These are phyloP conservation scores for Penicillium psychrofluorescens DNA, from an alignment of 495 filamentous ascomycete species.

Conservation along the genomic window DNA sequence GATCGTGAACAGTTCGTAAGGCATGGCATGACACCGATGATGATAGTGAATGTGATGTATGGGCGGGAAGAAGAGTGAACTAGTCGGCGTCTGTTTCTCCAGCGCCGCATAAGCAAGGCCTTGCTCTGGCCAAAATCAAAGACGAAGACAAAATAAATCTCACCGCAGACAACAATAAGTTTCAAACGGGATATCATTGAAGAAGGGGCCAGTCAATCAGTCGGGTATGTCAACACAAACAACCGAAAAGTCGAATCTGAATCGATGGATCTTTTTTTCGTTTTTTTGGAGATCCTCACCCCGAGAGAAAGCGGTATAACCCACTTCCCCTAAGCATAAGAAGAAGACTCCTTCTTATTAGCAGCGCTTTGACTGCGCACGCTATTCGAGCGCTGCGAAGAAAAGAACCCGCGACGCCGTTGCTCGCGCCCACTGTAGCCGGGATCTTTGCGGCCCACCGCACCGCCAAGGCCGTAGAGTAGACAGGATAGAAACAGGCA, in stretches of 20 bases:
- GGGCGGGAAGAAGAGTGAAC: no score
- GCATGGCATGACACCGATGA: not conserved
- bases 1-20: slow-evolving; percentile 21
- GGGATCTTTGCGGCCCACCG: slow-evolving; percentile 25
- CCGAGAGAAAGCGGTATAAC: not conserved
- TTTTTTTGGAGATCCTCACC: not conserved
- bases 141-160: not conserved
- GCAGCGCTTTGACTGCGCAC: slow-evolving; percentile 25
- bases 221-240: no score
- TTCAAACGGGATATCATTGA: slow-evolving; percentile 10
- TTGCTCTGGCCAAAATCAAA: no score
- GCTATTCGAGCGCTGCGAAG: slow-evolving; percentile 28
- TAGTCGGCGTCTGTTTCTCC: no score
- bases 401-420: slow-evolving; percentile 38
- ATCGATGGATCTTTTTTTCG: not conserved
- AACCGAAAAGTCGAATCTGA: not conserved
- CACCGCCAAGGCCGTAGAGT: slow-evolving; percentile 55
- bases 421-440: slow-evolving; percentile 37
- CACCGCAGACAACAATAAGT: slow-evolving; percentile 1
- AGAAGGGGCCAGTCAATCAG: not conserved
- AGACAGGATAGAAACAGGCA: slow-evolving; percentile 64
- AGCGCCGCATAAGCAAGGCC: not conserved
- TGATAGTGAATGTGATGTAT: no score
- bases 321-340: not conserved
- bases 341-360: slow-evolving; percentile 13